Evolutionary conservation across 176 grass and related monocot genomes (phyloP).

Genomic region (Aegilops bicornis): DNA sequence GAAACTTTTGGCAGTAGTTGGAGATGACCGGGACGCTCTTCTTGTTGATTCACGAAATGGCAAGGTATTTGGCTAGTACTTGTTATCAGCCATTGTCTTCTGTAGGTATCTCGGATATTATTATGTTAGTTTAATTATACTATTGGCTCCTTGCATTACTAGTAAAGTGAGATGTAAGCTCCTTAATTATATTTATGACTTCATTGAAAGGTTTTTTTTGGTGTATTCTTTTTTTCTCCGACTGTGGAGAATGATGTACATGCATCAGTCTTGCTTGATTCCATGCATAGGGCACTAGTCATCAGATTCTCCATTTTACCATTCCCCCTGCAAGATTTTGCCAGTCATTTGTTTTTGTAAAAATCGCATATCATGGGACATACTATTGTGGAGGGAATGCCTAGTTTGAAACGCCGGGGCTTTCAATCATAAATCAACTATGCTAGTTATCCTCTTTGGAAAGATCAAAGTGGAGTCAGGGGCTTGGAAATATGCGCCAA

Average conservation of each 20-base stretch:
- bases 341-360: background rate
- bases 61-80: slow-evolving; percentile 49
- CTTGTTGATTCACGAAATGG: slow-evolving; percentile 81
- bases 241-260: background rate
- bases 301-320: background rate
- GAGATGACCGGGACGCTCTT: slow-evolving; percentile 60
- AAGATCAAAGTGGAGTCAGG: background rate
- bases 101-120: background rate
- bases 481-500: background rate
- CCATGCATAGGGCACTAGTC: background rate
- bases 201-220: background rate
- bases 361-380: background rate
- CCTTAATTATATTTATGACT: slow-evolving; percentile 10
- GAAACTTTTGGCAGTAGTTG: slow-evolving; percentile 65
- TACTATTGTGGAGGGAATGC: background rate
- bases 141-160: background rate
- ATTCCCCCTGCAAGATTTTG: background rate
- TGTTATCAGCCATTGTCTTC: background rate
- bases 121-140: background rate
- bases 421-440: background rate
- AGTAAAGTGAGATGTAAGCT: background rate
- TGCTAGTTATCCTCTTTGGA: background rate
- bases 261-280: background rate
- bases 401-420: background rate
- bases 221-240: background rate